A percentile compares a stretch with the other conserved stretches of the same genome.
phyloP scores from a whole-genome alignment of 495 filamentous ascomycete genomes.

The Talaromyces adpressus region DNA sequence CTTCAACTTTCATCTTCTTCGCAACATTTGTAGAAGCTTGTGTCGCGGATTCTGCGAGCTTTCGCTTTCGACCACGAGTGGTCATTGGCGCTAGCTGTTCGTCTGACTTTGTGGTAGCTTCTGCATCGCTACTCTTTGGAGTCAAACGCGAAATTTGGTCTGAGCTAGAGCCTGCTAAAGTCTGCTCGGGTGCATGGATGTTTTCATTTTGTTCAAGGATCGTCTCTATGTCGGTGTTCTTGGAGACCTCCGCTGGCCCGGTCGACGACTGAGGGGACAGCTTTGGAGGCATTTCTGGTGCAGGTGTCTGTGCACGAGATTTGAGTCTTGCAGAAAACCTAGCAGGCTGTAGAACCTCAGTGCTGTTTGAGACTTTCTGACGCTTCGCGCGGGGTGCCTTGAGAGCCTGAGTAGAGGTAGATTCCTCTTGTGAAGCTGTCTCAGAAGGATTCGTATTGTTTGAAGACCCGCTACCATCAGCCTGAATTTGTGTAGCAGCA shows the following conservation, averaged over 20 bases:
- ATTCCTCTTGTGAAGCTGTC: background rate
- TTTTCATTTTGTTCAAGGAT: background rate
- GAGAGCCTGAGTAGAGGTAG: background rate
- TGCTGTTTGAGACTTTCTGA: background rate
- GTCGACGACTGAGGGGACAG: background rate
- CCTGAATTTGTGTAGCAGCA: background rate
- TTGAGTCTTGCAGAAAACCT: conserved; percentile 31
- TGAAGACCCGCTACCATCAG: background rate
- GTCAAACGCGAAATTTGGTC: background rate
- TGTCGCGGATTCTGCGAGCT: background rate
- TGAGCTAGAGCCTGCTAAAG: background rate
- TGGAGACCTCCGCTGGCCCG: background rate
- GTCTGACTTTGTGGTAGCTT: background rate
- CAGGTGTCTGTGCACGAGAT: conserved; percentile 12
- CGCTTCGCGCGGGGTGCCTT: background rate
- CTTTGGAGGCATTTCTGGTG: background rate
- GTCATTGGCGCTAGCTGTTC: background rate
- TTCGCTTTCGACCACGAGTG: background rate
- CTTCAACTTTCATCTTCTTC: conserved; percentile 5
- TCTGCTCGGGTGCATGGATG: background rate
- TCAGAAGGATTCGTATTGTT: background rate
- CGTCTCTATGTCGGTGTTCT: background rate
- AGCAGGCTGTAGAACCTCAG: conserved; percentile 22
- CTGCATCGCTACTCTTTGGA: background rate
- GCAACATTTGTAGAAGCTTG: background rate